Conservation (phyloP, 345 rosid genomes). For the Syzygium oleosum region DNA sequence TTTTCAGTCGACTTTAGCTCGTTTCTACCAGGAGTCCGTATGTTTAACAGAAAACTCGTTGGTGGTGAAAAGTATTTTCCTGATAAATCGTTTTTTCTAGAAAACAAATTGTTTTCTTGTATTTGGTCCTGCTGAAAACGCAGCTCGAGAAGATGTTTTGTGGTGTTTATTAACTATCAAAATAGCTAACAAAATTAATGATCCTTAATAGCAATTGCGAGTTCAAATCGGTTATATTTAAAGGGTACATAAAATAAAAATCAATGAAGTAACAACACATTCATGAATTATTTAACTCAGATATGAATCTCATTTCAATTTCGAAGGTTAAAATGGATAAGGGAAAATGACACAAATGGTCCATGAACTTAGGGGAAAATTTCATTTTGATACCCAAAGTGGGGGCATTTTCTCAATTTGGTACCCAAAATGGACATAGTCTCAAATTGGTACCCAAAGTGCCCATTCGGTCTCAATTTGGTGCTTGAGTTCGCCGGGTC, state of each 20-base stretch:
- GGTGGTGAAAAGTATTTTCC: background rate
- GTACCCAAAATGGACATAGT: no score
- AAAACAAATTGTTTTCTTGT: background rate
- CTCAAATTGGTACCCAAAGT: no score
- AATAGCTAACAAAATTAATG: background rate
- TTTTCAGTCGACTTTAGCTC: background rate
- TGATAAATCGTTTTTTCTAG: background rate
- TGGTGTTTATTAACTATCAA: background rate
- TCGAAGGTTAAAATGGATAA: background rate
- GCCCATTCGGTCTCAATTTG: no score
- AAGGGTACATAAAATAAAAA: background rate
- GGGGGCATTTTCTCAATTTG: no score
- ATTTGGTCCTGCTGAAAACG: background rate
- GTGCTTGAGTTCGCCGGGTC: no score
- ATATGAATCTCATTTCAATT: background rate
- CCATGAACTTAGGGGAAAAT: no score
- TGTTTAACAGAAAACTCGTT: background rate
- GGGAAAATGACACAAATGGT: no score
- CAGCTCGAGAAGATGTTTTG: background rate
- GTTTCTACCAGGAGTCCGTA: background rate
- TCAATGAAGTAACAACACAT: background rate
- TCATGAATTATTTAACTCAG: background rate
- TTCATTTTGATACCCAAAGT: no score
- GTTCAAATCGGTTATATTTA: background rate
- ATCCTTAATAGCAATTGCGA: background rate